phyloP scores from a whole-genome alignment of 306 rosid species.

The Corylus americana region DNA sequence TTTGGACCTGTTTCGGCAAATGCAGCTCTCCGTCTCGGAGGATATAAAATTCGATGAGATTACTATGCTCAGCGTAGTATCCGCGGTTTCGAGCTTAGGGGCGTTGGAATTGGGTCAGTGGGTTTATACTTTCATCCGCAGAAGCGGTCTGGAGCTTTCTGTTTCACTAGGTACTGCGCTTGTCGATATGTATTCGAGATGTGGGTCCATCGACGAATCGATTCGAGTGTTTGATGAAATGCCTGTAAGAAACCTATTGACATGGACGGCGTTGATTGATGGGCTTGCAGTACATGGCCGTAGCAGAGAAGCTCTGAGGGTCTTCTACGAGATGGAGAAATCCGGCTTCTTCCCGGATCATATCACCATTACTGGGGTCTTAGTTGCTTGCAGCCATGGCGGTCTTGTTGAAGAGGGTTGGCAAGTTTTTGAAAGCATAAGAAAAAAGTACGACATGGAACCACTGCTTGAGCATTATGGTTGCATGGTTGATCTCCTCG shows the following conservation, averaged over 20 bases:
- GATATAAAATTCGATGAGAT: conserved; percentile 39
- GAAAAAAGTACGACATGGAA: conserved; percentile 32
- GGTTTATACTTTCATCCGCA: conserved; percentile 40
- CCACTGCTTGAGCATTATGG: conserved; percentile 66
- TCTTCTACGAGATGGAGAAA: conserved; percentile 43
- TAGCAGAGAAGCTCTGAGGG: conserved; percentile 45
- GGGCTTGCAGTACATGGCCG: conserved; percentile 62
- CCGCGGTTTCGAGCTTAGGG: conserved; percentile 58
- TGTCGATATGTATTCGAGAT: conserved; percentile 60
- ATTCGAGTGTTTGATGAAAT: conserved; percentile 50
- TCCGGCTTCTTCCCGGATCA: conserved; percentile 52
- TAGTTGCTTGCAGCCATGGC: conserved; percentile 67
- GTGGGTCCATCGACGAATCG: conserved; percentile 55
- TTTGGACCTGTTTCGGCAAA: conserved; percentile 41
- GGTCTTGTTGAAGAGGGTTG: conserved; percentile 61
- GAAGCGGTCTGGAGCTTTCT: conserved; percentile 30
- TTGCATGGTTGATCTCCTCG: conserved; percentile 65
- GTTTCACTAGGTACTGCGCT: conserved; percentile 61
- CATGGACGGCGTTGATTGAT: conserved; percentile 54
- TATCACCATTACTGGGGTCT: conserved; percentile 34
- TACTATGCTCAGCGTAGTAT: conserved; percentile 47
- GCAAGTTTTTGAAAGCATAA: conserved; percentile 42
- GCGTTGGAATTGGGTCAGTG: conserved; percentile 56
- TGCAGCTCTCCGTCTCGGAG: conserved; percentile 49
- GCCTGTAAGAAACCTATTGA: conserved; percentile 44